These are phyloP conservation scores for Melanomma pulvis-pyrius DNA, from an alignment of 495 filamentous ascomycete species.

Conservation along the genomic window DNA sequence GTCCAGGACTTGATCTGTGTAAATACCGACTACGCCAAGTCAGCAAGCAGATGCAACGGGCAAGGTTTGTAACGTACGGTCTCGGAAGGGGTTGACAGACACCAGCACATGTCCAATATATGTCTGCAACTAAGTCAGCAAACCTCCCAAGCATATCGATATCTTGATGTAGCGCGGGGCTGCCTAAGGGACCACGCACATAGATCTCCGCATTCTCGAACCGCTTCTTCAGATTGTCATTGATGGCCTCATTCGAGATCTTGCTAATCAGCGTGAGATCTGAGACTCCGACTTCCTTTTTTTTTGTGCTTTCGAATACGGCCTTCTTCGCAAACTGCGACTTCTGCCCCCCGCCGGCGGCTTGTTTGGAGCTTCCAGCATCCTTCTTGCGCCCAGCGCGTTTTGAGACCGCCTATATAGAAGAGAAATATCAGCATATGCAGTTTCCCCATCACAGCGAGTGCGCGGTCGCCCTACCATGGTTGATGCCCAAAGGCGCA, in stretches of 20 bases:
- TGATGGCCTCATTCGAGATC: slow-evolving; percentile 98
- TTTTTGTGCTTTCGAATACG: slow-evolving; percentile 91
- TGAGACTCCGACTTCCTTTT: slow-evolving; percentile 98
- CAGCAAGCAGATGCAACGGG: slow-evolving; percentile 18
- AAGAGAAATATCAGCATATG: slow-evolving; percentile 13
- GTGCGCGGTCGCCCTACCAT: slow-evolving; percentile 29
- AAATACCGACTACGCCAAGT: slow-evolving; percentile 77
- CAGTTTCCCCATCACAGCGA: neutral
- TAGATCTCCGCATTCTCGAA: slow-evolving; percentile 98
- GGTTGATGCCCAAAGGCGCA: slow-evolving; percentile 27
- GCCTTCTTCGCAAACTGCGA: slow-evolving; percentile 88
- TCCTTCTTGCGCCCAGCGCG: slow-evolving; percentile 68
- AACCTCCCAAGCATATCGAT: neutral
- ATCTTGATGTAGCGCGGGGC: slow-evolving; percentile 5
- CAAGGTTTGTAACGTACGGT: slow-evolving; percentile 54
- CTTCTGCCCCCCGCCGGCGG: slow-evolving; percentile 52
- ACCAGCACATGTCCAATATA: slow-evolving; percentile 99
- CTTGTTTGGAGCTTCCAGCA: slow-evolving; percentile 54
- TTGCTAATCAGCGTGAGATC: slow-evolving; percentile 97
- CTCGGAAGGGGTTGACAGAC: slow-evolving; percentile 97
- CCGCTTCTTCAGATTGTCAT: slow-evolving; percentile 95
- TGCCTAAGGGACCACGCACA: slow-evolving; percentile 54
- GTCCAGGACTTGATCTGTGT: slow-evolving; percentile 88
- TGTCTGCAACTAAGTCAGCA: slow-evolving; percentile 60
- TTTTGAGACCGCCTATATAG: slow-evolving; percentile 48